These are phyloP conservation scores for Saksenaea oblongispora DNA, from an alignment of 371 early-diverging fungal species.

Conservation along the genomic window DNA sequence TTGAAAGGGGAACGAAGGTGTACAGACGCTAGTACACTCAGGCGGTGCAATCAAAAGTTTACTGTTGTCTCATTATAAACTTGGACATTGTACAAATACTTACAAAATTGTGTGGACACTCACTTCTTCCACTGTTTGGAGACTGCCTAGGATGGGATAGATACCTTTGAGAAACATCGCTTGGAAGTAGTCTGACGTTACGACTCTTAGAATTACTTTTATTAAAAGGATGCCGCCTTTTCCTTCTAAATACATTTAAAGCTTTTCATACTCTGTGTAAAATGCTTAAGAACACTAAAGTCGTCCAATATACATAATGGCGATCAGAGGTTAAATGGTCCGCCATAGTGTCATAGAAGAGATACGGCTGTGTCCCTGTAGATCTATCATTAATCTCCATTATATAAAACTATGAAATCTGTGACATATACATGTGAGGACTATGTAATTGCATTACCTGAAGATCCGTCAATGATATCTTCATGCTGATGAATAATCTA, in stretches of 20 bases:
- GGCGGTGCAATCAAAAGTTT: background rate
- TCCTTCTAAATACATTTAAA: background rate
- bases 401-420: background rate
- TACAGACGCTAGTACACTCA: background rate
- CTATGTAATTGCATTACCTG: no score
- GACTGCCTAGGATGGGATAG: background rate
- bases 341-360: background rate
- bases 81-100: background rate
- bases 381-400: background rate
- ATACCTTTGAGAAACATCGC: background rate
- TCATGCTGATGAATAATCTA: no score
- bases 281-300: background rate
- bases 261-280: background rate
- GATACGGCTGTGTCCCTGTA: background rate
- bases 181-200: background rate
- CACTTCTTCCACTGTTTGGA: background rate
- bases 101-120: background rate
- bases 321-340: background rate
- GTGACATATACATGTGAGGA: no score
- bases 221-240: background rate
- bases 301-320: background rate
- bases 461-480: no score
- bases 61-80: background rate
- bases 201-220: background rate
- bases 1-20: background rate